These are phyloP conservation scores for Lepraria neglecta DNA, from an alignment of 495 filamentous ascomycete species.

Conservation along the genomic window DNA sequence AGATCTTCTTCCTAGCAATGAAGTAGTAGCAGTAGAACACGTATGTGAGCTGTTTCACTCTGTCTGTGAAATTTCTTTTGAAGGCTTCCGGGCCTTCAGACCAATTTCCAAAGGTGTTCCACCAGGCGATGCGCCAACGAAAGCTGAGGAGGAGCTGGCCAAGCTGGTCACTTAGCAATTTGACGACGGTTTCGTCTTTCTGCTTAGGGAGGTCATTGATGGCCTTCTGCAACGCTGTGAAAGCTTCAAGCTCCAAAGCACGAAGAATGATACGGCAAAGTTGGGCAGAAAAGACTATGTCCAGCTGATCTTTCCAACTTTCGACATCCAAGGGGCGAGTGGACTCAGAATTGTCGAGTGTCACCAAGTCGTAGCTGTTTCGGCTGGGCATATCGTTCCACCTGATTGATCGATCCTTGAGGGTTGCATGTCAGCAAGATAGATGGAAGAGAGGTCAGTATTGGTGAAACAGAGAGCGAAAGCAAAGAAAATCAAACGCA, in stretches of 20 bases:
- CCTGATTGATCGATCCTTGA: constrained; percentile 40
- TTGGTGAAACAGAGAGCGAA: no score
- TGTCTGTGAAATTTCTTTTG: constrained; percentile 39
- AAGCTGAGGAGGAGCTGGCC: constrained; percentile 44
- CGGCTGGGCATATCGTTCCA: constrained; percentile 52
- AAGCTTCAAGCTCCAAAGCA: constrained; percentile 47
- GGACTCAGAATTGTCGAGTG: constrained; percentile 27
- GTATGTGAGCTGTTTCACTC: constrained; percentile 44
- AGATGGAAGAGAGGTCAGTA: background rate
- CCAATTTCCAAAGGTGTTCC: constrained; percentile 43
- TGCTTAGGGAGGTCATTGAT: constrained; percentile 47
- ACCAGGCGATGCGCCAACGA: constrained; percentile 48
- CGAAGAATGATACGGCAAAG: constrained; percentile 46
- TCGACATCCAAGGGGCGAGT: constrained; percentile 40
- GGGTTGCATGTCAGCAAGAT: constrained; percentile 19
- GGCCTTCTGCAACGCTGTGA: constrained; percentile 44
- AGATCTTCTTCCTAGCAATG: constrained; percentile 43
- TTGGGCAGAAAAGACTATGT: constrained; percentile 44
- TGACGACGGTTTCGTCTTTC: constrained; percentile 44
- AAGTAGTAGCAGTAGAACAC: constrained; percentile 49
- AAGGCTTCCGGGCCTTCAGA: constrained; percentile 33
- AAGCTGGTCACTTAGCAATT: constrained; percentile 41
- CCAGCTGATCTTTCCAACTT: constrained; percentile 36
- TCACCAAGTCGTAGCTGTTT: constrained; percentile 42
- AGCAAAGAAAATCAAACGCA: constrained; percentile 2